phyloP scores from a whole-genome alignment of 257 asterid species.

The Echium plantagineum region DNA sequence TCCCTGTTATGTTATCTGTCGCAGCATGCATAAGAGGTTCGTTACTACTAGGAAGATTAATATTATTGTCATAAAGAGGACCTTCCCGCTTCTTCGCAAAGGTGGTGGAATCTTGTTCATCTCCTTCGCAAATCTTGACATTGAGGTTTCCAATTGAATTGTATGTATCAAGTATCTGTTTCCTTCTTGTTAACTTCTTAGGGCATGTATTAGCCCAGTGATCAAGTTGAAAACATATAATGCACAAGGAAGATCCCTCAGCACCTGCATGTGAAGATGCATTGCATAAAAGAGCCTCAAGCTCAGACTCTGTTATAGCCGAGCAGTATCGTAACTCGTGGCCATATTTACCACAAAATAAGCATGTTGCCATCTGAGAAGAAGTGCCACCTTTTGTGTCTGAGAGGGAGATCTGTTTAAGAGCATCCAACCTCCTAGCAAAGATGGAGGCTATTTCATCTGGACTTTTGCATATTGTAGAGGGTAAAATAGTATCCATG shows the following conservation, averaged over 20 bases:
- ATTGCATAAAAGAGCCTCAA: slow-evolving; percentile 30
- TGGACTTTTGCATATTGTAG: slow-evolving; percentile 21
- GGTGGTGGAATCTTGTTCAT: slow-evolving; percentile 7
- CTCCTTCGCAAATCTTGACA: slow-evolving; percentile 1
- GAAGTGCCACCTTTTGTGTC: slow-evolving; percentile 17
- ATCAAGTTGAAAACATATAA: slow-evolving; percentile 48
- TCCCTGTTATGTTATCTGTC: slow-evolving; percentile 9
- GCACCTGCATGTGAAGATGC: slow-evolving; percentile 23
- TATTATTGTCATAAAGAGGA: slow-evolving; percentile 1
- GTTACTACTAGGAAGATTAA: background rate
- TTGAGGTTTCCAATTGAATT: background rate
- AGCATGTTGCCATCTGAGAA: slow-evolving; percentile 20
- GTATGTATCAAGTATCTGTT: slow-evolving; percentile 8
- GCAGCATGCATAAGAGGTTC: background rate
- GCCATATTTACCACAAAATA: slow-evolving; percentile 49
- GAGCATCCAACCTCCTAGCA: slow-evolving; percentile 58
- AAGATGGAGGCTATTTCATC: slow-evolving; percentile 51
- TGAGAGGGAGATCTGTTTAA: slow-evolving; percentile 30
- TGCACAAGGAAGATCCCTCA: slow-evolving; percentile 36
- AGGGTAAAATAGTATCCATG: slow-evolving; percentile 10
- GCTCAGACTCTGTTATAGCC: slow-evolving; percentile 31
- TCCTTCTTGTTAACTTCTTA: slow-evolving; percentile 16
- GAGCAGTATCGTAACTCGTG: slow-evolving; percentile 44
- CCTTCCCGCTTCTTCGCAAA: slow-evolving; percentile 8
- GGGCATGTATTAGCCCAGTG: slow-evolving; percentile 72